Percentiles rank a stretch among this genome's conserved stretches.
phyloP scores from a whole-genome alignment of 306 rosid genomes.

The Castanea sativa region DNA sequence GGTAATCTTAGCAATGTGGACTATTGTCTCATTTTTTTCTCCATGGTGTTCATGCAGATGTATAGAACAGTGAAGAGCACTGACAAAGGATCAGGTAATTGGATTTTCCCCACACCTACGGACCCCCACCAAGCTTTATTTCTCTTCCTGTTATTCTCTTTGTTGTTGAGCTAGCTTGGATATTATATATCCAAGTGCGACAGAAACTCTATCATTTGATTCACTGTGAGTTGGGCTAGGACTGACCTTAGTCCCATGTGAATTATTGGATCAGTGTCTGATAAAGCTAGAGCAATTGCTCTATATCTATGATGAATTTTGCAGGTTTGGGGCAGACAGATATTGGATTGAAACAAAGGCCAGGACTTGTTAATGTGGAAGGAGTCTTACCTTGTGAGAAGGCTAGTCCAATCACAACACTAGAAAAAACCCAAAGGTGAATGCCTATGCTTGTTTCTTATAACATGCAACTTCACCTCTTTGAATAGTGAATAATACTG shows the following conservation, averaged over 20 bases:
- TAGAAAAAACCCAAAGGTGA: slow-evolving; percentile 36
- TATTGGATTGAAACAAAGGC: slow-evolving; percentile 40
- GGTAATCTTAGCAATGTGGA: slow-evolving; percentile 35
- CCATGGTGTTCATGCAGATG: slow-evolving; percentile 75
- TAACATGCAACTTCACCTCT: background rate
- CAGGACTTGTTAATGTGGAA: slow-evolving; percentile 33
- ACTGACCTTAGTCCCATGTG: slow-evolving; percentile 28
- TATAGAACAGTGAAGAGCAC: slow-evolving; percentile 98
- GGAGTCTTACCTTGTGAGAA: slow-evolving; percentile 30
- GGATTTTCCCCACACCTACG: slow-evolving; percentile 25
- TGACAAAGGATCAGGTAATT: slow-evolving; percentile 73
- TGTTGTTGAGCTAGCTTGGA: slow-evolving; percentile 34
- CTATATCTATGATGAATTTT: slow-evolving; percentile 24
- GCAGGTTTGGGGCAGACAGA: slow-evolving; percentile 55
- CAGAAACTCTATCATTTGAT: slow-evolving; percentile 41
- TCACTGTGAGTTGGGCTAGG: slow-evolving; percentile 11
- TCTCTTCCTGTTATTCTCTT: slow-evolving; percentile 43
- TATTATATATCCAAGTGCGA: slow-evolving; percentile 30
- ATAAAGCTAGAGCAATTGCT: slow-evolving; percentile 45
- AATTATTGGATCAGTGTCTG: slow-evolving; percentile 55
- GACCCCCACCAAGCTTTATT: slow-evolving; percentile 34
- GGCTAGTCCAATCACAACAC: slow-evolving; percentile 16
- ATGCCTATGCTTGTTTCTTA: slow-evolving; percentile 7
- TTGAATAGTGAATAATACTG: background rate
- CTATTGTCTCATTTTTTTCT: slow-evolving; percentile 27